Evolutionary conservation across 129 eudicot species (phyloP), one percentile per base, ranked within the genome.

Genomic region (Logfia minima): DNA sequence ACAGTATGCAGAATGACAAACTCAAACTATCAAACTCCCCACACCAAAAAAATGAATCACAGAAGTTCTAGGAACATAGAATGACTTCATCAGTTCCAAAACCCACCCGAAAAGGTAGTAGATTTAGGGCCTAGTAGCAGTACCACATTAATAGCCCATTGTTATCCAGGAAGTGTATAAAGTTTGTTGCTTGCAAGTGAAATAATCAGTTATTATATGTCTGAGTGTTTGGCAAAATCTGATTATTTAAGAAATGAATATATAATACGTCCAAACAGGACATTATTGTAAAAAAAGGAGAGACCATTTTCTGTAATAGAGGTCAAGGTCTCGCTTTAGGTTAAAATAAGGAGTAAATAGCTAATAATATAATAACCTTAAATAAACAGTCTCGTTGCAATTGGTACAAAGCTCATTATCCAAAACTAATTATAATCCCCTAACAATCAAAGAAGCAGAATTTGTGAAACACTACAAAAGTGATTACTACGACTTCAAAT

Each of bases 1-100:
- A 76, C 14, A 31, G 62, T 45, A 64, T 21, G 26, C 72, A 63
- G 72, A 79, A 48, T 71, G 19, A 16, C 59, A 35, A 60, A 60
- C 78, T 52, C 5, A 70, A 4, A 22, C 11, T n/a, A 48, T 6
- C 13, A 9, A 18, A 31, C 28, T 9, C 63, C 11, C 23, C 63
- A 14, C 28, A 0, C 55, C 3, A 1, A n/a, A n/a, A 56, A 53
- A 56, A 17, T n/a, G 62, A 17, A 48, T 4, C 53, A 39, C 19
- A 51, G n/a, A 51, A 52, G 19, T 52, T 52, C n/a, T 16, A 52
- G 16, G 19, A 16, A 13, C 19, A 52, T 3, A 52, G 4, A 13
- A 4, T 52, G 21, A 16, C 59, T 52, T 52, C 59, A 52, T 5
- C 3, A 3, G 59, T 13, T 52, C 59, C 7, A 18, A 52, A 52